phyloP scores from a whole-genome alignment of 108 stramenopile species.

The Fragilariopsis cylindrus region DNA sequence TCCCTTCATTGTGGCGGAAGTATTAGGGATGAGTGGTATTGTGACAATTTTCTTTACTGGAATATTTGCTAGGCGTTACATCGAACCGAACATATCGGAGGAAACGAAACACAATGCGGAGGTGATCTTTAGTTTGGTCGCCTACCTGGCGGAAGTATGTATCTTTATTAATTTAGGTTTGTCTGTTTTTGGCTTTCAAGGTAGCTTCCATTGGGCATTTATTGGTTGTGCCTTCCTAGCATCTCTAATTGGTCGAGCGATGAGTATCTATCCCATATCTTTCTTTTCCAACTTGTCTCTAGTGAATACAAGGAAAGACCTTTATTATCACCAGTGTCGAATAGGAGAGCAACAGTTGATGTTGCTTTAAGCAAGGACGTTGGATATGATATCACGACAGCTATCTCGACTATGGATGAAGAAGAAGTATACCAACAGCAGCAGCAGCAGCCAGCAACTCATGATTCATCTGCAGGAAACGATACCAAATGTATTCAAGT shows the following conservation, averaged over 20 bases:
- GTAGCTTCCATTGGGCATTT: slow-evolving; percentile 45
- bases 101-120: slow-evolving; percentile 42
- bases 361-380: not conserved
- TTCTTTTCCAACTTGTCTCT: slow-evolving; percentile 36
- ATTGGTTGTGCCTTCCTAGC: slow-evolving; percentile 52
- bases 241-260: slow-evolving; percentile 63
- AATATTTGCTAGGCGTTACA: slow-evolving; percentile 58
- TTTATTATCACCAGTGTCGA: not conserved
- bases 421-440: not conserved
- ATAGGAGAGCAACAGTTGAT: not conserved
- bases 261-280: slow-evolving; percentile 63
- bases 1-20: slow-evolving; percentile 70
- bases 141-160: slow-evolving; percentile 68
- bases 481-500: not conserved
- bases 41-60: slow-evolving; percentile 86
- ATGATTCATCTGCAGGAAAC: not conserved
- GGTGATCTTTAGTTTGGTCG: slow-evolving; percentile 48
- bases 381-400: not conserved
- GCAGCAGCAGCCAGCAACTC: not conserved
- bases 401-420: not conserved
- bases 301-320: slow-evolving; percentile 4
- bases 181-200: slow-evolving; percentile 43
- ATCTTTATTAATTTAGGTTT: slow-evolving; percentile 86
- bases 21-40: slow-evolving; percentile 67
- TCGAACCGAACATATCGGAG: slow-evolving; percentile 54